Evolutionary conservation across 2,329 filamentous ascomycete genomes (phyloP).

Genomic region (Arthrobotrys musiformis): DNA sequence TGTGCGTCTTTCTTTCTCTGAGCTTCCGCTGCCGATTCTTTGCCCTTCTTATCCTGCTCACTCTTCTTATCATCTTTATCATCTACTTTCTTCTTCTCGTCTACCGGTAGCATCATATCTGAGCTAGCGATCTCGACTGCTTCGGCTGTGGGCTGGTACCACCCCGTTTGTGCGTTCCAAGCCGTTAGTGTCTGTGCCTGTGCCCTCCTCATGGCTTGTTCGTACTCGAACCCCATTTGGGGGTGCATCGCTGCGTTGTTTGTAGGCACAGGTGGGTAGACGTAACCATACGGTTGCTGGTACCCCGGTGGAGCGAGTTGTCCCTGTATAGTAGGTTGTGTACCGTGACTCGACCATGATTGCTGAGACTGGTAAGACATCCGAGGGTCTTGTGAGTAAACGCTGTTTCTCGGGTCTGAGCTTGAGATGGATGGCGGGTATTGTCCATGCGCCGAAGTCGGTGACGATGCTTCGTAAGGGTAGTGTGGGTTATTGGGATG

Average conservation of each 20-base stretch:
- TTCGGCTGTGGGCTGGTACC: slow-evolving; percentile 33
- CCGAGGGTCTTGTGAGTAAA: slow-evolving; percentile 17
- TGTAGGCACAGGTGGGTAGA: not conserved
- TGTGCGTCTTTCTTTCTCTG: not conserved
- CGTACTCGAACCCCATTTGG: slow-evolving; percentile 11
- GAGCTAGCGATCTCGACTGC: slow-evolving; percentile 39
- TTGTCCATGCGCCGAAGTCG: not conserved
- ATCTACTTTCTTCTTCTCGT: slow-evolving; percentile 3
- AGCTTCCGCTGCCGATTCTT: not conserved
- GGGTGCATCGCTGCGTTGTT: not conserved
- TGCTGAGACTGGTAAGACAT: slow-evolving; percentile 33
- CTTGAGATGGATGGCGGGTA: slow-evolving; percentile 7
- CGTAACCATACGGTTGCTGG: slow-evolving; percentile 24
- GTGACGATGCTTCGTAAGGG: slow-evolving; percentile 4
- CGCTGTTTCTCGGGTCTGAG: slow-evolving; percentile 26
- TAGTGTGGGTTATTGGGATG: slow-evolving; percentile 18
- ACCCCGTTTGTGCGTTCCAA: slow-evolving; percentile 34
- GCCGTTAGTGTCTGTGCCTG: not conserved
- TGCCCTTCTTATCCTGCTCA: slow-evolving; percentile 18
- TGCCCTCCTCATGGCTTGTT: slow-evolving; percentile 20
- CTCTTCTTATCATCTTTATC: not conserved
- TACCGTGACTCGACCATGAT: slow-evolving; percentile 32
- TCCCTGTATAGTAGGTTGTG: not conserved
- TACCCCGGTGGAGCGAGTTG: slow-evolving; percentile 21
- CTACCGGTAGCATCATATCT: slow-evolving; percentile 3